Conservation (phyloP, 768 basidiomycete genomes). For the Collybia sp. region DNA sequence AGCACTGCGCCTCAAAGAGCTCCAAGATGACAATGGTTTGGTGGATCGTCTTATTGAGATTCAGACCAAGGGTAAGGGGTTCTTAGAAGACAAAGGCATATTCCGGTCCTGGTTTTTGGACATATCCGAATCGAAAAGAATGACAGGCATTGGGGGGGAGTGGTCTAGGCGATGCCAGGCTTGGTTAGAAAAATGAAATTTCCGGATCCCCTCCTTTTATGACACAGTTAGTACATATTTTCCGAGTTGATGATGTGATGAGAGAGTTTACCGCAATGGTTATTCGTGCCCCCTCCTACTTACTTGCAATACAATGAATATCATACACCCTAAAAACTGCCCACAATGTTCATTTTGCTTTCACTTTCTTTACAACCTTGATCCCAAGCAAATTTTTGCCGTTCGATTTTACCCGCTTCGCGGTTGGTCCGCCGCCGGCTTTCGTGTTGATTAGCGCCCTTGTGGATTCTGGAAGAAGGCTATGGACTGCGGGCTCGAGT, state of each 20-base stretch:
- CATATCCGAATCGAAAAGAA: constrained; percentile 1
- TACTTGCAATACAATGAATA: too few species aligned
- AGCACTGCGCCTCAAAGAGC: constrained; percentile 17
- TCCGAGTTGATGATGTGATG: too few species aligned
- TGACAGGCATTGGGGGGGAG: constrained; percentile 14
- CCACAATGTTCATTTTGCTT: too few species aligned
- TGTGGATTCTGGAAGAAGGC: constrained; percentile 62
- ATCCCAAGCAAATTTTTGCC: constrained; percentile 68
- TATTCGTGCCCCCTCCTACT: too few species aligned
- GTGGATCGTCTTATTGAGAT: constrained; percentile 19
- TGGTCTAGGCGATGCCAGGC: constrained; percentile 13
- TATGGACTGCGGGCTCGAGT: constrained; percentile 67
- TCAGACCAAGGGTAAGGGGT: constrained; percentile 16
- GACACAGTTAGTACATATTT: too few species aligned
- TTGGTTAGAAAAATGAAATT: constrained; percentile 12
- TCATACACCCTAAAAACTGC: too few species aligned
- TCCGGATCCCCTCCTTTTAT: too few species aligned
- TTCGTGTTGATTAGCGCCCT: constrained; percentile 54
- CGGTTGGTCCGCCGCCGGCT: constrained; percentile 28
- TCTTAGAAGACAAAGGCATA: constrained; percentile 15
- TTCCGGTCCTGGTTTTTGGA: constrained; percentile 17
- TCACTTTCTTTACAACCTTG: constrained; percentile 56
- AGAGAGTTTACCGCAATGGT: too few species aligned
- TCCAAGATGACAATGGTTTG: constrained; percentile 19
- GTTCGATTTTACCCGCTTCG: constrained; percentile 62